Evolutionary conservation across 1,284 basidiomycete species (phyloP).

Genomic region (Naganishia sp.): DNA sequence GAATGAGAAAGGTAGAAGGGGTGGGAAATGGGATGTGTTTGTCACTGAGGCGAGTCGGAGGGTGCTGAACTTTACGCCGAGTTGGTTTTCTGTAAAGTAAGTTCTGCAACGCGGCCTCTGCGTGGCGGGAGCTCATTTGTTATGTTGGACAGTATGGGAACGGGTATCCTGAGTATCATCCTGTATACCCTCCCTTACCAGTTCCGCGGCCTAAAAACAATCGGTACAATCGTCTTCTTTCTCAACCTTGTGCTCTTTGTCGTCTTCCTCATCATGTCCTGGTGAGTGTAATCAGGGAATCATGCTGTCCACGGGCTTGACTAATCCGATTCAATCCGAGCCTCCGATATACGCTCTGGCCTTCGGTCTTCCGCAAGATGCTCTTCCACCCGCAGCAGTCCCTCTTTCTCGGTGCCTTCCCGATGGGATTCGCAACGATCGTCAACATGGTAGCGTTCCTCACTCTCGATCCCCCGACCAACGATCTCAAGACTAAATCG

Average conservation of each 20-base stretch:
- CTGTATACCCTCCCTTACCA: slow-evolving; percentile 56
- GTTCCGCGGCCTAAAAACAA: slow-evolving; percentile 49
- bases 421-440: slow-evolving; percentile 68
- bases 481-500: slow-evolving; percentile 55
- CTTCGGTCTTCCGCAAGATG: slow-evolving; percentile 62
- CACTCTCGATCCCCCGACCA: slow-evolving; percentile 38
- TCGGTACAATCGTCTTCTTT: slow-evolving; percentile 62
- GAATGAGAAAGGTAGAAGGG: background rate
- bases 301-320: too few species aligned
- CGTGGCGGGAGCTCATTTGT: background rate
- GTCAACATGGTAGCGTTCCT: slow-evolving; percentile 56
- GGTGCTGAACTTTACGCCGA: slow-evolving; percentile 29
- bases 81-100: slow-evolving; percentile 31
- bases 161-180: slow-evolving; percentile 55
- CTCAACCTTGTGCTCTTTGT: slow-evolving; percentile 67
- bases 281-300: slow-evolving; percentile 33
- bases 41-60: slow-evolving; percentile 16
- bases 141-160: slow-evolving; percentile 52
- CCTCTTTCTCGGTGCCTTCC: slow-evolving; percentile 67
- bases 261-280: slow-evolving; percentile 59
- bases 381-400: slow-evolving; percentile 65
- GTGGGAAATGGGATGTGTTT: background rate
- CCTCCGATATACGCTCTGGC: slow-evolving; percentile 61
- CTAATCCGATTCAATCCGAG: background rate
- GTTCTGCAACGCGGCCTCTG: background rate